phyloP scores from a whole-genome alignment of 2,329 filamentous ascomycete species.

The Drechslerella coelobrocha region DNA sequence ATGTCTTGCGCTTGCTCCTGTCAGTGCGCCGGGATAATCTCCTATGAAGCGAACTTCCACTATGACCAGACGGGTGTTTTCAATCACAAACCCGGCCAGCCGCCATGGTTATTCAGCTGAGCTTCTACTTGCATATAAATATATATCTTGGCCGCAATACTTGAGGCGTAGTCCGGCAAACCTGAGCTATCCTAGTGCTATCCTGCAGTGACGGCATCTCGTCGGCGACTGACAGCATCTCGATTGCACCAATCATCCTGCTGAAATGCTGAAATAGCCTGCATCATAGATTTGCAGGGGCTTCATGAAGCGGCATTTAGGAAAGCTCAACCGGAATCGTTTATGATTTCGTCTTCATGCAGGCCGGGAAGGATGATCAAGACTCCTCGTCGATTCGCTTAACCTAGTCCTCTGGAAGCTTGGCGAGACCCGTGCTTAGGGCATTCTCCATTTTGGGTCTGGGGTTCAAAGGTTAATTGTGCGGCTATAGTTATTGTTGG shows the following conservation, averaged over 20 bases:
- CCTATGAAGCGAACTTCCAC: background rate
- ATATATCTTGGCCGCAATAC: constrained; percentile 13
- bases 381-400: constrained; percentile 37
- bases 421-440: constrained; percentile 43
- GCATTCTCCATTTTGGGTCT: constrained; percentile 30
- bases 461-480: constrained; percentile 6
- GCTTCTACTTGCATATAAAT: constrained; percentile 4
- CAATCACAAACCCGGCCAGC: constrained; percentile 5
- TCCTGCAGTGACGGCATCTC: constrained; percentile 34
- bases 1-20: constrained; percentile 4
- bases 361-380: constrained; percentile 9
- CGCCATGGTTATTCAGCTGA: constrained; percentile 24
- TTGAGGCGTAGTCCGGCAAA: constrained; percentile 6
- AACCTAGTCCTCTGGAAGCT: constrained; percentile 37
- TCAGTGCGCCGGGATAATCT: constrained; percentile 24
- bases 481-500: background rate
- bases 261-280: constrained; percentile 16
- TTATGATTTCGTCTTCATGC: constrained; percentile 1
- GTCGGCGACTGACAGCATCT: constrained; percentile 33
- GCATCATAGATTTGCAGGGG: constrained; percentile 22
- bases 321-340: constrained; percentile 39
- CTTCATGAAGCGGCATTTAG: constrained; percentile 50
- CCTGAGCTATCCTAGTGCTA: background rate
- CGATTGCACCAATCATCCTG: constrained; percentile 37
- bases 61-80: background rate